Evolutionary conservation across 208 protist genomes (phyloP).

Genomic region (Wallacemonas sp.): DNA sequence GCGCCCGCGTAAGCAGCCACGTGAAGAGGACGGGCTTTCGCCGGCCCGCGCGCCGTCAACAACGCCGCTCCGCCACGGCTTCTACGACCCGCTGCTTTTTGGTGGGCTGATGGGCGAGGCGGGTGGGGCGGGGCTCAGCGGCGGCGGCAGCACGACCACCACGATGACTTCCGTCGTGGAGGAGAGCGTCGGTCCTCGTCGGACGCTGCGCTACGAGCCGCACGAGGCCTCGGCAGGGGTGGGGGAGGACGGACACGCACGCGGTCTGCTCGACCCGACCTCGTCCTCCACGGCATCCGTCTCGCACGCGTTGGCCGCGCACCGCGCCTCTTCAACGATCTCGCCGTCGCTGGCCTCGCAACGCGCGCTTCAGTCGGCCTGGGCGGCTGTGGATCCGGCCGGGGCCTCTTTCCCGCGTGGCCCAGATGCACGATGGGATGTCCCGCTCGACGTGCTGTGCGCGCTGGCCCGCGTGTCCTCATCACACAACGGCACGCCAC

Average conservation of each 20-base stretch:
- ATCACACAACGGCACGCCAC: background rate
- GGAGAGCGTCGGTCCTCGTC: too few relatives aligned
- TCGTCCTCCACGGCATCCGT: background rate
- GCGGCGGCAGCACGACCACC: background rate
- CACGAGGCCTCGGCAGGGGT: background rate
- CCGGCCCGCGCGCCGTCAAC: background rate
- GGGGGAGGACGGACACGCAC: background rate
- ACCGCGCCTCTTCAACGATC: background rate
- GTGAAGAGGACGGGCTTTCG: background rate
- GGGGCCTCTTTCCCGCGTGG: constrained; percentile 56
- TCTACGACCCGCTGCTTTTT: constrained; percentile 42
- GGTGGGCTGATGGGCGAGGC: constrained; percentile 8
- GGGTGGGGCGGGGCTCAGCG: background rate
- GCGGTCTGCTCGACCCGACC: too few relatives aligned
- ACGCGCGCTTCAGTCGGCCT: background rate
- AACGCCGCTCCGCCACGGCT: constrained; percentile 28
- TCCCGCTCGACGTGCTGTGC: constrained; percentile 54
- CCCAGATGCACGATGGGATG: constrained; percentile 56
- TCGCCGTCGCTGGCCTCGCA: background rate
- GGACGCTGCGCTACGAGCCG: background rate
- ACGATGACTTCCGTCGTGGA: background rate
- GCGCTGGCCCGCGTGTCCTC: constrained; percentile 19
- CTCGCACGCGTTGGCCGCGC: background rate
- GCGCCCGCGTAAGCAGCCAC: background rate
- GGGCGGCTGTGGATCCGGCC: constrained; percentile 23